Conservation (phyloP, 1,284 basidiomycete species). For the Sutorius eximius region DNA sequence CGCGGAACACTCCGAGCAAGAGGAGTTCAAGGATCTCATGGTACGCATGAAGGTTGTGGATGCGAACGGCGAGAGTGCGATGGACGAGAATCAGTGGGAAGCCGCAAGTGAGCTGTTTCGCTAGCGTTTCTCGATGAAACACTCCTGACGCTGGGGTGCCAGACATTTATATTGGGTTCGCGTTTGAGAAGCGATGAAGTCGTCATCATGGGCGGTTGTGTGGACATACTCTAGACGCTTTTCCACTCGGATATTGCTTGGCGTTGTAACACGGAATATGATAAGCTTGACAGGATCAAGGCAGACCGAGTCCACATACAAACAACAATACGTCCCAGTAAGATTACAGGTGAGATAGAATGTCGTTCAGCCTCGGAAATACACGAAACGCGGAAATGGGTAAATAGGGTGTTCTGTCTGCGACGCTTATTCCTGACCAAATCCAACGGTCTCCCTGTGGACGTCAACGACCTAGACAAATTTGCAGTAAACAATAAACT, state of each 20-base stretch:
- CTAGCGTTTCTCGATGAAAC: background rate
- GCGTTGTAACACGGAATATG: slow-evolving; percentile 4
- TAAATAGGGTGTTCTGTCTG: slow-evolving; percentile 17
- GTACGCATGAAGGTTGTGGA: slow-evolving; percentile 89
- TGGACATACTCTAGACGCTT: slow-evolving; percentile 4
- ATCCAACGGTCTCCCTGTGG: slow-evolving; percentile 67
- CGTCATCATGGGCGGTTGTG: background rate
- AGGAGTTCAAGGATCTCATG: slow-evolving; percentile 78
- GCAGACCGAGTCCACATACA: background rate
- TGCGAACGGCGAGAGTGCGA: slow-evolving; percentile 77
- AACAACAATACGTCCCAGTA: slow-evolving; percentile 24
- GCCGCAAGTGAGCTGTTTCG: slow-evolving; percentile 78
- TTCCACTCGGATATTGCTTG: slow-evolving; percentile 3
- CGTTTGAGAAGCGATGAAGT: slow-evolving; percentile 69
- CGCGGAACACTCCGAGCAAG: slow-evolving; percentile 70
- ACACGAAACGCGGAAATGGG: slow-evolving; percentile 3
- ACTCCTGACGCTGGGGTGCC: slow-evolving; percentile 4
- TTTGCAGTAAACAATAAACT: slow-evolving; percentile 28
- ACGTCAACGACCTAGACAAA: slow-evolving; percentile 14
- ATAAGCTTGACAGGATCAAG: slow-evolving; percentile 1
- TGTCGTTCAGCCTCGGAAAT: slow-evolving; percentile 16
- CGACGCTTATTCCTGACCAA: slow-evolving; percentile 57
- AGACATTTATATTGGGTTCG: slow-evolving; percentile 87
- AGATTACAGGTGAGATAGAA: slow-evolving; percentile 31
- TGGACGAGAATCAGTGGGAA: slow-evolving; percentile 94